Base-by-base conservation (phyloP, 83 land plant species). In the Isoetes engelmannii region DNA sequence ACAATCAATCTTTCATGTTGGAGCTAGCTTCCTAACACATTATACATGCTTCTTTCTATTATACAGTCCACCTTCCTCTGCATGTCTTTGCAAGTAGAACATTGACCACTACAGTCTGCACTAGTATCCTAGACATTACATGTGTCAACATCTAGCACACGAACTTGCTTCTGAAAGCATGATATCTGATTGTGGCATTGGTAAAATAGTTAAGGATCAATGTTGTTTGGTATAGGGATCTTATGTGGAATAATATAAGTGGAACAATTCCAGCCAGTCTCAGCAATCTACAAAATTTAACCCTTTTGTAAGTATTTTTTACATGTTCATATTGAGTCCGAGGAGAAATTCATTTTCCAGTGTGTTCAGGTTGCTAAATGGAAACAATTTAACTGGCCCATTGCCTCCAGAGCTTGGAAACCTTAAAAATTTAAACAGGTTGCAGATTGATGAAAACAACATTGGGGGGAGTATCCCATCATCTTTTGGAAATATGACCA, bases 381-480 rank as follows among this genome's bases (percentile, higher is more conserved):
- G 76, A 6, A 75, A 75, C 56, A 47, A 75, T 15, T 49, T 75
- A 53, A 71, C 53, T n/a, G 77, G 77, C 4, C 28, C 76, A 42
- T 46, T 75, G 13, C 77, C 77, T 57, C 28, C 28, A 20, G 56
- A 70, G 49, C 51, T 75, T 59, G 76, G 77, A 4, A 75, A 75
- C 28, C 49, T 75, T 19, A 15, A 15, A 37, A 0, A 7, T 28
- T 44, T 75, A 45, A 51, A 75, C 43, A 46, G 76, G 43, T 53
- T 75, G 28, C 76, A 75, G 57, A 37, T 75, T 28, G 76, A 71
- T 50, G 65, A 47, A n/a, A 75, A 75, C 20, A n/a, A 15, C 3
- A 73, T 75, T 45, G 44, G 55, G 19, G 77, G 77, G 4, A 9
- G 0, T 47, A 69, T 75, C 28, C 77, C 77, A 8, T 2, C 54